Evolutionary conservation across 805 yeast species (phyloP).

Genomic region (Pichia occidentalis): DNA sequence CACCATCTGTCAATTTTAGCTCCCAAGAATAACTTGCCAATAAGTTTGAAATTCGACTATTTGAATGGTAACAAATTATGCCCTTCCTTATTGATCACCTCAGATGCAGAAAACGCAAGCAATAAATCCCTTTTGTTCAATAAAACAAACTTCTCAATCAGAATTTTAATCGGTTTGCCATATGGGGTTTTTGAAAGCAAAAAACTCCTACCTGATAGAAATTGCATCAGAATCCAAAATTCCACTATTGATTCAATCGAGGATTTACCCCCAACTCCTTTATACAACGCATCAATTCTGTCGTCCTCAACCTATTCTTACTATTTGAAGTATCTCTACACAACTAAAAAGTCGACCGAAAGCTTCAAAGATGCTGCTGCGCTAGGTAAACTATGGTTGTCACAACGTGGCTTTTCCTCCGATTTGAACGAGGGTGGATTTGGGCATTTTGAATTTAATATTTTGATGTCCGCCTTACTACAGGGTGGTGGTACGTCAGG

Average conservation of each 20-base stretch:
- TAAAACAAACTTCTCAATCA: conserved; percentile 64
- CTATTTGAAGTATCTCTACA: conserved; percentile 69
- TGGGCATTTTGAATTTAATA: conserved; percentile 86
- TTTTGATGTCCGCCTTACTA: conserved; percentile 71
- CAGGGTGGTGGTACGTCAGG: conserved; percentile 79
- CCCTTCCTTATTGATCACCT: conserved; percentile 64
- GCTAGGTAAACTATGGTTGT: conserved; percentile 83
- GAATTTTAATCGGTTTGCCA: conserved; percentile 69
- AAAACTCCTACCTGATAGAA: conserved; percentile 73
- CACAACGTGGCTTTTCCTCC: conserved; percentile 76
- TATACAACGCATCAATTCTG: conserved; percentile 76
- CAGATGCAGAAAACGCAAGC: conserved; percentile 33
- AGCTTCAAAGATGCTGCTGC: conserved; percentile 83
- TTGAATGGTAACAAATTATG: conserved; percentile 70
- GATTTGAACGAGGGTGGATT: conserved; percentile 64
- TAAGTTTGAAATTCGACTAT: conserved; percentile 56
- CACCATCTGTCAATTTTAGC: conserved; percentile 51
- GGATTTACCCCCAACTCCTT: conserved; percentile 67
- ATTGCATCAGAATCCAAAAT: conserved; percentile 67
- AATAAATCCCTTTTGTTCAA: conserved; percentile 50
- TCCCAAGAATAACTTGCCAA: conserved; percentile 50
- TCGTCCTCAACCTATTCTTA: conserved; percentile 63
- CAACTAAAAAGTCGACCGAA: conserved; percentile 67
- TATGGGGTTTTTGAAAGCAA: conserved; percentile 63
- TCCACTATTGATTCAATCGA: conserved; percentile 15